These are phyloP conservation scores for Leishmania gerbilli DNA, from an alignment of 208 protist species.

Conservation along the genomic window DNA sequence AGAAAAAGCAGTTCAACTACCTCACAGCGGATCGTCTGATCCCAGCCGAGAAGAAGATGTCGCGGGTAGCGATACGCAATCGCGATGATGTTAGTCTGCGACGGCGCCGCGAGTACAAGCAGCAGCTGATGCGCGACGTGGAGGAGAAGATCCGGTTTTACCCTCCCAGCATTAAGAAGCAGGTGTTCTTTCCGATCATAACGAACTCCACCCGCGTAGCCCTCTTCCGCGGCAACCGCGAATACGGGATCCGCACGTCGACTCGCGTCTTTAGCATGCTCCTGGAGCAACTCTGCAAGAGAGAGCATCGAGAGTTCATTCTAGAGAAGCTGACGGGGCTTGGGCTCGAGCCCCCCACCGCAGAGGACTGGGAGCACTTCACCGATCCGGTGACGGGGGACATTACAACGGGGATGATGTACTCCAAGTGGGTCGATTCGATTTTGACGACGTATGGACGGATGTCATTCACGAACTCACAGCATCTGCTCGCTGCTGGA, in stretches of 20 bases:
- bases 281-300: slow-evolving; percentile 46
- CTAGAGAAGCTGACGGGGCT: slow-evolving; percentile 44
- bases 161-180: slow-evolving; percentile 48
- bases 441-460: slow-evolving; percentile 12
- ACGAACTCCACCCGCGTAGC: background rate
- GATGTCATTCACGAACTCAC: background rate
- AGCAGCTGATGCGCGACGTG: slow-evolving; percentile 46
- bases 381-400: slow-evolving; percentile 59
- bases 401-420: slow-evolving; percentile 62
- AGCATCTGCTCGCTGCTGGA: background rate
- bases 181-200: slow-evolving; percentile 65
- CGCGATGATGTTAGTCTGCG: slow-evolving; percentile 52
- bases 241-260: slow-evolving; percentile 16
- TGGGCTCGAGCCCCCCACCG: slow-evolving; percentile 35
- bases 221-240: slow-evolving; percentile 49
- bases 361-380: slow-evolving; percentile 54
- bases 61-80: slow-evolving; percentile 25
- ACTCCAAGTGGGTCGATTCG: slow-evolving; percentile 39
- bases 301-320: slow-evolving; percentile 48
- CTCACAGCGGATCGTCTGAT: slow-evolving; percentile 52
- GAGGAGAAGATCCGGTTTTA: slow-evolving; percentile 74
- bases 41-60: slow-evolving; percentile 10
- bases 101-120: slow-evolving; percentile 42
- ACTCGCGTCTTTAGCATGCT: slow-evolving; percentile 34
- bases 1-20: slow-evolving; percentile 82